phyloP scores from a whole-genome alignment of 495 filamentous ascomycete genomes.

The Podospora anserina region DNA sequence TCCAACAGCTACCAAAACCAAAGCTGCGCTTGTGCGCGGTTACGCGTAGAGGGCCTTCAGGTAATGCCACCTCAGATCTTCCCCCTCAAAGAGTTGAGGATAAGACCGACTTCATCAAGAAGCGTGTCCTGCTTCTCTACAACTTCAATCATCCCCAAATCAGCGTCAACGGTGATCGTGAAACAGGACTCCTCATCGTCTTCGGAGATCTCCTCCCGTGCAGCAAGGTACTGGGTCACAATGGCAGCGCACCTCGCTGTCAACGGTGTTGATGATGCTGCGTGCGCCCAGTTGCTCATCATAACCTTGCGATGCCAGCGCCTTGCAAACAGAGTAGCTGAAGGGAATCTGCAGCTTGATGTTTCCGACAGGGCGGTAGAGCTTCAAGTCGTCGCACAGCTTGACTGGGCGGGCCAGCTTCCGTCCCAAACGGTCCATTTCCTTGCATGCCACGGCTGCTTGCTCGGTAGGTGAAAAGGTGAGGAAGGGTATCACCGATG shows the following conservation, averaged over 20 bases:
- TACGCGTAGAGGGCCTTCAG: too few relatives aligned
- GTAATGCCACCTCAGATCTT: neutral
- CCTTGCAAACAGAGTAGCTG: slow-evolving; percentile 37
- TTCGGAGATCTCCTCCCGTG: neutral
- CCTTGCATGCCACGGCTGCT: slow-evolving; percentile 47
- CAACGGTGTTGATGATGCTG: neutral
- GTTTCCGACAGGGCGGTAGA: slow-evolving; percentile 33
- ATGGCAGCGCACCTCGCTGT: neutral
- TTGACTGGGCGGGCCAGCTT: slow-evolving; percentile 34
- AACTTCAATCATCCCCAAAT: neutral
- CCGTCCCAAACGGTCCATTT: slow-evolving; percentile 35
- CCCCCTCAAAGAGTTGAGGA: neutral
- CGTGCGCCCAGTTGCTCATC: slow-evolving; percentile 39
- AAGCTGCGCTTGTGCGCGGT: too few relatives aligned
- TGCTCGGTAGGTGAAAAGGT: slow-evolving; percentile 45
- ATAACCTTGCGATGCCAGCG: slow-evolving; percentile 38
- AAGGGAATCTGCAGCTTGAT: slow-evolving; percentile 34
- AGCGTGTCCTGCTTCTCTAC: neutral
- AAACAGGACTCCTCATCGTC: neutral
- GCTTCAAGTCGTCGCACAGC: slow-evolving; percentile 19
- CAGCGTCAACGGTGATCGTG: neutral
- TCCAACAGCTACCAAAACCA: too few relatives aligned
- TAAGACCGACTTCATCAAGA: neutral
- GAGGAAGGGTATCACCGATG: slow-evolving; percentile 45
- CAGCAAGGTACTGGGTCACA: neutral